Evolutionary conservation across 2,329 filamentous ascomycete genomes (phyloP), one percentile per base, ranked within the genome.

Genomic region (Trichoderma sp.): DNA sequence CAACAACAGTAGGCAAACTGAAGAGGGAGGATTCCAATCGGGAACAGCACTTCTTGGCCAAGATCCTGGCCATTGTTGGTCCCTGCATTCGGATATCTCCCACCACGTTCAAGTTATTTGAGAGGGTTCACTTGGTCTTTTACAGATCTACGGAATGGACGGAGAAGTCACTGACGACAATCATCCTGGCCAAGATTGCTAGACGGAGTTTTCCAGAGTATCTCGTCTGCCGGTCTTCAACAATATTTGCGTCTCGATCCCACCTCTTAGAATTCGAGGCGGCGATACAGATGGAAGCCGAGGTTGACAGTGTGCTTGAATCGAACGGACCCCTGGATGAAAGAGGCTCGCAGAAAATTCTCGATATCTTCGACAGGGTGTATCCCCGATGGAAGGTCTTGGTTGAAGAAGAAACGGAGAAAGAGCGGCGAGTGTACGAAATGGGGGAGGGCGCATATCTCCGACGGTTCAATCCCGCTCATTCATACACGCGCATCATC

Each of bases 91-190:
- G 94, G 44, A 84, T 99, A 14, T 92, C 92, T 0, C 78, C 89
- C 0, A 78, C 85, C 0, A 84, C 89, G 0, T 85, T 93, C 68
- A 92, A 88, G 71, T 83, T 99, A 0, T 99, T 99, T 72, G 93
- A 97, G 75, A 87, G 95, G 28, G 93, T 98, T 0, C 95, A 98
- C 78, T 80, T 99, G 2, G 93, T 99, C 30, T 99, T 97, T 75
- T 98, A 98, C 76, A 85, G 94, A 66, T 97, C 93, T 10, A 96
- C 92, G 0, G 91, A 97, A 74, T 99, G 95, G 95, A 96, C 93
- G 0, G 94, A 98, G 72, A 98, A 97, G 75, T 97, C 94, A 1
- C 80, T 99, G 15, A 98, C 92, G 1, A 94, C 93, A 0, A 94
- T 98, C 62, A 97, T 99, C 51, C 83, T 99, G 5, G 92, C 95